A percentile compares a stretch with the other conserved stretches of the same genome.
Conservation (phyloP, 345 rosid genomes). For the Brassica nigra region DNA sequence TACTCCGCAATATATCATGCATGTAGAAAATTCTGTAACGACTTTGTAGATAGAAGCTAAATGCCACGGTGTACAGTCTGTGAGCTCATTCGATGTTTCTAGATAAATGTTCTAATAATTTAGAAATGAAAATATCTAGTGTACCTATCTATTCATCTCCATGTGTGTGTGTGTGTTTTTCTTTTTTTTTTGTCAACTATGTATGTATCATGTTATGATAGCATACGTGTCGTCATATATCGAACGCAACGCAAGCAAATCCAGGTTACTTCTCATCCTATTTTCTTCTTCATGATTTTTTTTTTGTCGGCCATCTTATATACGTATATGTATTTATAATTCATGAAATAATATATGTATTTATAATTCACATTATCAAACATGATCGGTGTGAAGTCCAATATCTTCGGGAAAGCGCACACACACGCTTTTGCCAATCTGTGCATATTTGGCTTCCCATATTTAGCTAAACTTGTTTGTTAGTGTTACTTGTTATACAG, state of each 20-base stretch:
- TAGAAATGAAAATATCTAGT: neutral
- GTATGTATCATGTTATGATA: neutral
- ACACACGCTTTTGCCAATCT: neutral
- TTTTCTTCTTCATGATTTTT: neutral
- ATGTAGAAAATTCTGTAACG: neutral
- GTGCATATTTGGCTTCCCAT: neutral
- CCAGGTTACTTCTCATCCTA: neutral
- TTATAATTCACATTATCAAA: neutral
- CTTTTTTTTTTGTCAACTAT: neutral
- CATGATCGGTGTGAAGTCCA: neutral
- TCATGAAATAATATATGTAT: neutral
- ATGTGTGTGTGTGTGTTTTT: neutral
- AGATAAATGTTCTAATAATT: neutral
- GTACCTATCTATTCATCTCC: neutral
- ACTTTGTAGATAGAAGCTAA: slow-evolving; percentile 24
- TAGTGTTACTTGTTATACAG: neutral
- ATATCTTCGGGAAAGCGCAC: neutral
- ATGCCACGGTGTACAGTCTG: slow-evolving; percentile 21
- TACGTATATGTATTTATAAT: neutral
- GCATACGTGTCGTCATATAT: neutral
- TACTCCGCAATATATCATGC: neutral
- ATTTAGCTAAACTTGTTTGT: neutral
- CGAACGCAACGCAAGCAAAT: neutral
- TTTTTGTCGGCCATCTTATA: no score
- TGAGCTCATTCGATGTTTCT: slow-evolving; percentile 22